These are phyloP conservation scores for Spergularia marina DNA, from an alignment of 148 eudicot genomes.

Conservation along the genomic window DNA sequence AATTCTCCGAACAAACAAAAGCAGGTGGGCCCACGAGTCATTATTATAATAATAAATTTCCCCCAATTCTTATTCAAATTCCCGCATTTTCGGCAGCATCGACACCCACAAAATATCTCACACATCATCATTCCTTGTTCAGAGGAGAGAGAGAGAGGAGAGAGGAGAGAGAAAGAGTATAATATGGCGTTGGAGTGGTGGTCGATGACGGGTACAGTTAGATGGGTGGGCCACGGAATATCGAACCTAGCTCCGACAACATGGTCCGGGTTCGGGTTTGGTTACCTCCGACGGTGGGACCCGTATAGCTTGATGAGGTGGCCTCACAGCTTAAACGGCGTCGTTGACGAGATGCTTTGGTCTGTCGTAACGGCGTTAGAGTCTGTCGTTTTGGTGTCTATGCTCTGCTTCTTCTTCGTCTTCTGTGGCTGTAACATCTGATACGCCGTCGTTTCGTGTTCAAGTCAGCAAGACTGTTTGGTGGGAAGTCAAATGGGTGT, in stretches of 20 bases:
- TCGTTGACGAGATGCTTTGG: constrained; percentile 40
- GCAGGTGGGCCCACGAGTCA: not conserved
- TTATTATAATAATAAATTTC: not conserved
- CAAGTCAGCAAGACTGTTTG: no score
- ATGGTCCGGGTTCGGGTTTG: constrained; percentile 10
- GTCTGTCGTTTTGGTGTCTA: constrained; percentile 46
- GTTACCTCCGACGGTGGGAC: constrained; percentile 22
- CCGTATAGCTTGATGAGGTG: constrained; percentile 27
- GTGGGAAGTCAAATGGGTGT: no score
- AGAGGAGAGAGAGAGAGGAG: not conserved
- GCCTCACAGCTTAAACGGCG: constrained; percentile 24
- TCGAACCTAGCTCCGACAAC: constrained; percentile 22
- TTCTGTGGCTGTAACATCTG: constrained; percentile 46
- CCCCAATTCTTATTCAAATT: not conserved
- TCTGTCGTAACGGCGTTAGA: constrained; percentile 42
- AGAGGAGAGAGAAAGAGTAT: not conserved
- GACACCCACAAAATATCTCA: not conserved
- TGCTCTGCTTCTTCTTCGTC: constrained; percentile 47
- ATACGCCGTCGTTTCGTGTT: constrained; percentile 14
- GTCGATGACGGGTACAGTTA: constrained; percentile 17
- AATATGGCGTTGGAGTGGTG: constrained; percentile 27
- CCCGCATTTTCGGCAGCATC: not conserved
- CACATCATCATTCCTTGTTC: not conserved
- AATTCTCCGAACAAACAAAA: not conserved
- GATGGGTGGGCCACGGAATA: constrained; percentile 30